These are phyloP conservation scores for Kluyveromyces siamensis DNA, from an alignment of 805 yeast genomes.

Conservation along the genomic window DNA sequence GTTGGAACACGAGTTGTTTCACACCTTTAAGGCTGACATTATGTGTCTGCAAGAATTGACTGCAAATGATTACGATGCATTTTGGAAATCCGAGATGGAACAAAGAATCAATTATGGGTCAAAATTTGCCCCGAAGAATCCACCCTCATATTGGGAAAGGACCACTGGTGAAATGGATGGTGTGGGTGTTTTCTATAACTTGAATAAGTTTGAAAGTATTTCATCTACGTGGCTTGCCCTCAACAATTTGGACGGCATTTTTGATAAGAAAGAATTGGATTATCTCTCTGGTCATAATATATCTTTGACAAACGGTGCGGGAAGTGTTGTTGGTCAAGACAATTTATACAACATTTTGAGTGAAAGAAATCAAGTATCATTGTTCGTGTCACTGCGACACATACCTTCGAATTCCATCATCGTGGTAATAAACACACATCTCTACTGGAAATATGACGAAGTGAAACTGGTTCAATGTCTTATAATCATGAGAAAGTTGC, in stretches of 20 bases:
- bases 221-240: slow-evolving; percentile 29
- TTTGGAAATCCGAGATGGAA: slow-evolving; percentile 31
- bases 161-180: slow-evolving; percentile 46
- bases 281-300: slow-evolving; percentile 17
- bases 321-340: slow-evolving; percentile 18
- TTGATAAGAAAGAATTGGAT: slow-evolving; percentile 19
- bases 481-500: slow-evolving; percentile 31
- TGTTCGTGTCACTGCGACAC: slow-evolving; percentile 42
- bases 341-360: slow-evolving; percentile 29
- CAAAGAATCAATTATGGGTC: slow-evolving; percentile 35
- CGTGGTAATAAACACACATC: slow-evolving; percentile 49
- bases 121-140: slow-evolving; percentile 39
- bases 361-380: slow-evolving; percentile 47
- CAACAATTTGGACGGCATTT: slow-evolving; percentile 23
- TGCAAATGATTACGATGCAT: slow-evolving; percentile 29
- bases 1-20: slow-evolving; percentile 30
- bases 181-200: slow-evolving; percentile 45
- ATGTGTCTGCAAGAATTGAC: slow-evolving; percentile 56
- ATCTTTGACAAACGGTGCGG: slow-evolving; percentile 25
- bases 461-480: slow-evolving; percentile 47
- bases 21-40: slow-evolving; percentile 37
- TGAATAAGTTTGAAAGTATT: slow-evolving; percentile 36
- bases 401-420: slow-evolving; percentile 31
- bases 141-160: slow-evolving; percentile 45
- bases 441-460: slow-evolving; percentile 51